A percentile compares a stretch with the other conserved stretches of the same genome.
phyloP scores from a whole-genome alignment of 257 asterid genomes.

The Plantago ovata region DNA sequence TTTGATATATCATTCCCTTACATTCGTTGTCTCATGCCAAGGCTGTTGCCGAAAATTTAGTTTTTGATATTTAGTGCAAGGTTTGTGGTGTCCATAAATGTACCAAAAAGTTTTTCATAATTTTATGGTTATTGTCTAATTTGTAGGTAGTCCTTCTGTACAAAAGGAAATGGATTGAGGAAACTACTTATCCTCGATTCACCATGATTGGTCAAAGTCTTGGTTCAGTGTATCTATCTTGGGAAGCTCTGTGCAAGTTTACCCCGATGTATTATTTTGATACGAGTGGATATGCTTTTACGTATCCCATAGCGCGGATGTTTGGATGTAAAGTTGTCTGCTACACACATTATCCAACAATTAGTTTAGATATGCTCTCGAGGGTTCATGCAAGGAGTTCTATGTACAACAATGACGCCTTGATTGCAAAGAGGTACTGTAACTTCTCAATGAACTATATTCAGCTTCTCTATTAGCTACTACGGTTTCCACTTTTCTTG shows the following conservation, averaged over 20 bases:
- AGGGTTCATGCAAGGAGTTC: slow-evolving; percentile 71
- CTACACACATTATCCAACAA: slow-evolving; percentile 95
- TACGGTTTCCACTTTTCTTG: slow-evolving; percentile 11
- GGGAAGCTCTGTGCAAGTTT: slow-evolving; percentile 81
- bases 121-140: slow-evolving; percentile 14
- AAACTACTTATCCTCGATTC: slow-evolving; percentile 83
- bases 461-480: not conserved
- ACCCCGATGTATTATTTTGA: slow-evolving; percentile 83
- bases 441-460: slow-evolving; percentile 5
- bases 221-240: slow-evolving; percentile 81
- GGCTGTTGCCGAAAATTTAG: no score
- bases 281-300: slow-evolving; percentile 95
- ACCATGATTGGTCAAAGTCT: slow-evolving; percentile 97
- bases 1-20: no score
- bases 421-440: slow-evolving; percentile 69
- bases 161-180: slow-evolving; percentile 86
- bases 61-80: no score
- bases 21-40: no score
- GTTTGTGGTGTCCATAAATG: not conserved
- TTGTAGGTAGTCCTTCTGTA: slow-evolving; percentile 75
- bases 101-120: not conserved
- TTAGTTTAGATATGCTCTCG: slow-evolving; percentile 93
- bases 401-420: slow-evolving; percentile 78
- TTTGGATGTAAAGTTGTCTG: slow-evolving; percentile 89
- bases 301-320: slow-evolving; percentile 82